A percentile compares a stretch with the other conserved stretches of the same genome.
Evolutionary conservation across 306 rosid genomes (phyloP).

Genomic region (Begonia masoniana): DNA sequence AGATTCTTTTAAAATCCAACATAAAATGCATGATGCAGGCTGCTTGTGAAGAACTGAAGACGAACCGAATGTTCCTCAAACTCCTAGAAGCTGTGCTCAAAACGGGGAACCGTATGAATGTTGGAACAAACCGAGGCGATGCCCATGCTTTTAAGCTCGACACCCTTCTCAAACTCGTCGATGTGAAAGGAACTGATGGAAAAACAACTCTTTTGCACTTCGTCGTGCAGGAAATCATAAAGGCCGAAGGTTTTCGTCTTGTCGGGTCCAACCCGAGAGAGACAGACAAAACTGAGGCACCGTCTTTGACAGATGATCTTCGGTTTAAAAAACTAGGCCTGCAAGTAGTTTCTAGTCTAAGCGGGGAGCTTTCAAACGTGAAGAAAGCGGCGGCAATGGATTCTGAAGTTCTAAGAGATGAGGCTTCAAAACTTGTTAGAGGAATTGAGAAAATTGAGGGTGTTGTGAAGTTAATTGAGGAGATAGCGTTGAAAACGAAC

Average conservation of each 20-base stretch:
- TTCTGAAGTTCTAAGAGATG: constrained; percentile 48
- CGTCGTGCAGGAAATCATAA: constrained; percentile 74
- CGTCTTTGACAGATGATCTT: constrained; percentile 50
- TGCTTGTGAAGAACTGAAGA: constrained; percentile 66
- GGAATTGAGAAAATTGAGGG: constrained; percentile 44
- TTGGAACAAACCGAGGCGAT: constrained; percentile 87
- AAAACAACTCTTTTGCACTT: constrained; percentile 84
- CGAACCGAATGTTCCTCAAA: constrained; percentile 68
- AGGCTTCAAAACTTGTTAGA: constrained; percentile 54
- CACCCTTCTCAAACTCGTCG: constrained; percentile 79
- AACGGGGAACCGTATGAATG: constrained; percentile 90
- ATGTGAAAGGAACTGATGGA: constrained; percentile 70
- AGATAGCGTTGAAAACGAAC: constrained; percentile 30
- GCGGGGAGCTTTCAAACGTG: constrained; percentile 70
- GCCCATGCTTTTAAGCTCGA: constrained; percentile 91
- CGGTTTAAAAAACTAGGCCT: constrained; percentile 62
- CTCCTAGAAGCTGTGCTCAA: constrained; percentile 86
- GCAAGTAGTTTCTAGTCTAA: constrained; percentile 81
- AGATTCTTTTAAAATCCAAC: no score
- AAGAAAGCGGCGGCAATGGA: constrained; percentile 88
- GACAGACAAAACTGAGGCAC: constrained; percentile 23
- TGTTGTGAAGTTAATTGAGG: constrained; percentile 48
- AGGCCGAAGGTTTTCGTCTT: constrained; percentile 63
- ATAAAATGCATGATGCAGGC: constrained; percentile 25
- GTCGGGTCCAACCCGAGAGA: constrained; percentile 25